A percentile compares a stretch with the other conserved stretches of the same genome.
Conservation (phyloP, 345 rosid species). For the Capsella bursapastoris region DNA sequence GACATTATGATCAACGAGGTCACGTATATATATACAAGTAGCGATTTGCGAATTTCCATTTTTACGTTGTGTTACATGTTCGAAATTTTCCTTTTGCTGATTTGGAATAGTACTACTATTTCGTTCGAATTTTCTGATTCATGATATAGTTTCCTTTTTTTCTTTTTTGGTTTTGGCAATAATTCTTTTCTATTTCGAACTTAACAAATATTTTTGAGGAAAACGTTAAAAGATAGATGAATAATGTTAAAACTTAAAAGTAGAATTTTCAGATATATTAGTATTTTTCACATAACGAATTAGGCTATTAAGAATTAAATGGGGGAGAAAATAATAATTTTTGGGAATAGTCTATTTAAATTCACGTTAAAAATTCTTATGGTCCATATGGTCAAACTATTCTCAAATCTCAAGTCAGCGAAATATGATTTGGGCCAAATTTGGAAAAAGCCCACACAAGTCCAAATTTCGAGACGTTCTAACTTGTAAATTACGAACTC, state of each 20-base stretch:
- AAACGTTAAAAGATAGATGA: not conserved
- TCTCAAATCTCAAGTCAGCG: not conserved
- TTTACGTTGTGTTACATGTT: not conserved
- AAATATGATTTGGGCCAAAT: constrained; percentile 19
- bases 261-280: too few species aligned
- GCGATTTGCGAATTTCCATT: not conserved
- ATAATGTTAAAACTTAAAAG: not conserved
- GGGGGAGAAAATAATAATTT: too few species aligned
- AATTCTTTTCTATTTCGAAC: not conserved
- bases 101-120: not conserved
- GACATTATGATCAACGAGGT: not conserved
- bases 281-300: too few species aligned
- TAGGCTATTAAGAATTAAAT: too few species aligned
- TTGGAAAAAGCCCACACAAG: constrained; percentile 9
- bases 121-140: not conserved
- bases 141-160: not conserved
- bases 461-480: constrained; percentile 9
- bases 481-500: constrained; percentile 6
- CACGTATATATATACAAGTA: not conserved
- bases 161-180: not conserved
- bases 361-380: too few species aligned
- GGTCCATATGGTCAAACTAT: too few species aligned
- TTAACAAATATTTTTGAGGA: not conserved
- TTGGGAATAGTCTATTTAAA: too few species aligned
- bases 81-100: not conserved